Percentiles rank a stretch among this genome's conserved stretches.
Conservation (phyloP, 1,284 basidiomycete genomes). For the Tylopilus orsonianus region DNA sequence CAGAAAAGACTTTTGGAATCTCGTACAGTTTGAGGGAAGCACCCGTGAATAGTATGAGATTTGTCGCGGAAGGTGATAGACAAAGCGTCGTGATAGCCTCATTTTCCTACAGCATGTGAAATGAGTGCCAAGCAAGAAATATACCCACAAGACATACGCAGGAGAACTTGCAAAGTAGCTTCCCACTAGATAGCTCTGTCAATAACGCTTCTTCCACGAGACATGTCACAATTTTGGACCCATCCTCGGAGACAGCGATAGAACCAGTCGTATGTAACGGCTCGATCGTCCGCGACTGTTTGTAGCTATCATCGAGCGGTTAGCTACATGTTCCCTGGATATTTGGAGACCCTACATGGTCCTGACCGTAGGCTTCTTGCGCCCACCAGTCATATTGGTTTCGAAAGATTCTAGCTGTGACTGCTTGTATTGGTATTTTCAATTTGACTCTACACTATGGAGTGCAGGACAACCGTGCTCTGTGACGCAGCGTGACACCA, state of each 20-base stretch:
- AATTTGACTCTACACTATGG: no score
- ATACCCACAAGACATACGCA: constrained; percentile 58
- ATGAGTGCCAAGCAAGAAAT: constrained; percentile 8
- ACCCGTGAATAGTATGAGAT: constrained; percentile 68
- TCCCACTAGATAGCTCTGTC: constrained; percentile 76
- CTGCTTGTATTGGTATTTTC: no score
- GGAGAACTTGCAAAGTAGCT: constrained; percentile 75
- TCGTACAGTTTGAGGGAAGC: constrained; percentile 71
- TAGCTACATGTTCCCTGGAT: constrained; percentile 10
- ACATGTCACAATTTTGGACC: constrained; percentile 79
- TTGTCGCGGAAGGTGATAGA: constrained; percentile 60
- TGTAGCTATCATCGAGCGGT: constrained; percentile 52
- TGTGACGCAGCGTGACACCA: no score
- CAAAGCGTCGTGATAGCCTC: constrained; percentile 65
- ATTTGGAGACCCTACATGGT: constrained; percentile 46
- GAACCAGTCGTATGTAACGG: constrained; percentile 90
- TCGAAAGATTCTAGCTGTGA: neutral
- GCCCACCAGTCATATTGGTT: constrained; percentile 27
- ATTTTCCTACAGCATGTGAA: constrained; percentile 50
- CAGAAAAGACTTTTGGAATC: constrained; percentile 49
- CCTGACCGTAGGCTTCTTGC: constrained; percentile 47
- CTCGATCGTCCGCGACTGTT: constrained; percentile 65
- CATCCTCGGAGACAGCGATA: constrained; percentile 80
- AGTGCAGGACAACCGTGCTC: no score
- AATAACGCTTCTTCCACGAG: constrained; percentile 84